Base-by-base conservation (phyloP, 2,329 filamentous ascomycete species). In the Graphium sp. region DNA sequence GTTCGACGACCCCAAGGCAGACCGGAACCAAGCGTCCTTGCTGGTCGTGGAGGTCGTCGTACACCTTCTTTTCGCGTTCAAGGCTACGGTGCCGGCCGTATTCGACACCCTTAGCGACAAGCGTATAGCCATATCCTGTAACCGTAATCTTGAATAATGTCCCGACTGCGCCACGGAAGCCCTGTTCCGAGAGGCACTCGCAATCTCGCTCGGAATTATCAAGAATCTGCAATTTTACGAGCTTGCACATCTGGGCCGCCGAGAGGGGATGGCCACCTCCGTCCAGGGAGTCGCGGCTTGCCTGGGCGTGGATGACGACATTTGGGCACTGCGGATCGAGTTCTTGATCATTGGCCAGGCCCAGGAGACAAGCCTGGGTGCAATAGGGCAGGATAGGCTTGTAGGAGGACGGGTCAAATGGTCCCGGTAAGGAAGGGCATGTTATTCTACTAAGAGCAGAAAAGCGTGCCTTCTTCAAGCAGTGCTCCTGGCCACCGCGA, bases 31-130 rank as follows among this genome's bases (percentile, higher is more conserved):
- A 15, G 4, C 18, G 7, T 11, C 34, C 37, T 30, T 39, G 37
- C 18, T 30, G 29, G 9, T 15, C 14, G 7, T 19, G 23, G 13
- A 38, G 30, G 7, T 7, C 21, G 11, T 23, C 18, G 20, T 39
- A 39, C 7, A 37, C 30, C 5, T n/a, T 6, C 6, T 23, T 7
- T 30, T 39, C 36, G 14, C 17, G 28, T 9, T 9, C n/a, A 10
- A 39, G 33, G n/a, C 21, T 24, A 17, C 19, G n/a, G n/a, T 13
- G 18, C 27, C 29, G 16, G n/a, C n/a, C n/a, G 18, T 12, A 7
- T 29, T 37, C 25, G n/a, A 34, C 32, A 11, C 32, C 37, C 32
- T 36, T 38, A 27, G 24, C 35, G 10, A 32, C 30, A 35, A 39
- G 32, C 9, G 34, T 37, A 21, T 39, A 39, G 12, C 36, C 36